phyloP scores from a whole-genome alignment of 208 protist species.

The Leishmania turanica region DNA sequence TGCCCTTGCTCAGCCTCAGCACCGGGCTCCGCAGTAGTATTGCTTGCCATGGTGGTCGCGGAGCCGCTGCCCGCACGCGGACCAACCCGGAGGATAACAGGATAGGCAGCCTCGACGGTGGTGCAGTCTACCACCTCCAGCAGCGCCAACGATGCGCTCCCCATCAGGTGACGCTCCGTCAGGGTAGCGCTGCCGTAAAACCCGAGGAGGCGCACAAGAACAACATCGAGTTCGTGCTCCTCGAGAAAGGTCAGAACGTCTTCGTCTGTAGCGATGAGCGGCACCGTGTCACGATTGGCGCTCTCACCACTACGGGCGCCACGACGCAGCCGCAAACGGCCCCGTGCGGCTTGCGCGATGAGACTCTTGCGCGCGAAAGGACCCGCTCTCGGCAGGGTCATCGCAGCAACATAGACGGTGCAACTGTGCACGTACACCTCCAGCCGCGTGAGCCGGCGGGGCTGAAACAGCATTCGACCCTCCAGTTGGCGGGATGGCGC shows the following conservation, averaged over 20 bases:
- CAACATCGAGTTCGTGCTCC: conserved; percentile 55
- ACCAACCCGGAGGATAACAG: conserved; percentile 28
- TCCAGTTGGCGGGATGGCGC: conserved; percentile 30
- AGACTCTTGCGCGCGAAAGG: conserved; percentile 12
- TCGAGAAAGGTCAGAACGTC: conserved; percentile 22
- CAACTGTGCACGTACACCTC: conserved; percentile 29
- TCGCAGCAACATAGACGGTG: conserved; percentile 28
- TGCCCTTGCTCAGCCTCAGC: neutral
- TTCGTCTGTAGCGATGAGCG: conserved; percentile 12
- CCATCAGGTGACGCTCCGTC: conserved; percentile 62
- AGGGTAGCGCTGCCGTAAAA: conserved; percentile 40
- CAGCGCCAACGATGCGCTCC: conserved; percentile 38
- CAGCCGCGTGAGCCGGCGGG: conserved; percentile 27
- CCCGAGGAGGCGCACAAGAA: conserved; percentile 47
- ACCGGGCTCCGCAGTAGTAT: neutral
- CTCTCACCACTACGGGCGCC: neutral
- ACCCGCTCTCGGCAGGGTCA: conserved; percentile 21
- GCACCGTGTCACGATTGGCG: conserved; percentile 10
- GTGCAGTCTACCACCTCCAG: conserved; percentile 71
- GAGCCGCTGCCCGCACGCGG: neutral
- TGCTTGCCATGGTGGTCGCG: neutral
- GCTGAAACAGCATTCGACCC: conserved; percentile 32
- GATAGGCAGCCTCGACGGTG: conserved; percentile 20
- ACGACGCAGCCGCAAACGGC: conserved; percentile 15
- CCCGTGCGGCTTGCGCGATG: conserved; percentile 19